These are phyloP conservation scores for Setaria viridis DNA, from an alignment of 202 grass and related monocot genomes.

Conservation along the genomic window DNA sequence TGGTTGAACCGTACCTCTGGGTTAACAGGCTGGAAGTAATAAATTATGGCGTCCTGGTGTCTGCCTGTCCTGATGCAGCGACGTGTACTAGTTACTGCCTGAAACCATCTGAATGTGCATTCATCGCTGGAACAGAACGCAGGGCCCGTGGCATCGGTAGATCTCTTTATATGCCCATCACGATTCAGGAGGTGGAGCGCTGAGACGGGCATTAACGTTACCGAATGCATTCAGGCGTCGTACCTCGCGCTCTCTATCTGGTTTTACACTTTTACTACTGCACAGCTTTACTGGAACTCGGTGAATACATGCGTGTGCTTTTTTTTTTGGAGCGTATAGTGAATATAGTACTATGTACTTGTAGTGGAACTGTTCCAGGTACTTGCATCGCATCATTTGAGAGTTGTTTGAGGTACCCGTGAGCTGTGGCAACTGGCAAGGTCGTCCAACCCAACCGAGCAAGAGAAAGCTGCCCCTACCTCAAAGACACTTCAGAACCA, in stretches of 20 bases:
- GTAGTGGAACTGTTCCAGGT: background rate
- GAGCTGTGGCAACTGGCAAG: background rate
- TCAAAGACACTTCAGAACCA: background rate
- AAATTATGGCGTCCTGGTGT: background rate
- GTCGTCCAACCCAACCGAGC: background rate
- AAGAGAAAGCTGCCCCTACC: background rate
- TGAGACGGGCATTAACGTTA: background rate
- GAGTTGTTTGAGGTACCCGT: background rate
- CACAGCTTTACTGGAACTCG: background rate
- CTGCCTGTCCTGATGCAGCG: background rate
- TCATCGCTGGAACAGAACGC: background rate
- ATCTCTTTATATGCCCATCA: background rate
- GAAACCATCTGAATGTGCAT: conserved; percentile 11
- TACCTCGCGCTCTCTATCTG: background rate
- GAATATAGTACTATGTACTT: background rate
- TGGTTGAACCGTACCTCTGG: background rate
- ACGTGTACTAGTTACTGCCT: background rate
- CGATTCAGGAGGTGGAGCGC: background rate
- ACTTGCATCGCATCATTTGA: background rate
- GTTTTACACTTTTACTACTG: background rate
- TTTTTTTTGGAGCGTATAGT: background rate
- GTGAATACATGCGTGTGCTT: background rate
- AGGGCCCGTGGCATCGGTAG: background rate
- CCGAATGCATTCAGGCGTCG: background rate
- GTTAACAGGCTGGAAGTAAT: background rate